These are phyloP conservation scores for Fusarium brachygibbosum DNA, from an alignment of 2,329 filamentous ascomycete species.

Conservation along the genomic window DNA sequence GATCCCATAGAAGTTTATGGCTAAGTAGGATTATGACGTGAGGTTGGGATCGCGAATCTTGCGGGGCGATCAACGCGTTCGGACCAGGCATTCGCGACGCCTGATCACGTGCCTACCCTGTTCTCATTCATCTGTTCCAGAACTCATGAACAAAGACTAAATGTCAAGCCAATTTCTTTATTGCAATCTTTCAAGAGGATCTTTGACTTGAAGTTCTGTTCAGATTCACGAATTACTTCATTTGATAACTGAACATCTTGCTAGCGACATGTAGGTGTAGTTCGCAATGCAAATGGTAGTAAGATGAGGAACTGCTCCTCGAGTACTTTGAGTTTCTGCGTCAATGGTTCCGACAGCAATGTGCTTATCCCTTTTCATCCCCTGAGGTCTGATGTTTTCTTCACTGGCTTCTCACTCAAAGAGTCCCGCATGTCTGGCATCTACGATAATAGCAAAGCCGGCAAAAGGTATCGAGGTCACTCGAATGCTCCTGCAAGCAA, in stretches of 20 bases:
- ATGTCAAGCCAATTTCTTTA: background rate
- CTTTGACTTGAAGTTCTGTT: background rate
- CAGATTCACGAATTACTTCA: too few relatives aligned
- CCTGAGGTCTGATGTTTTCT: too few relatives aligned
- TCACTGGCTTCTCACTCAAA: background rate
- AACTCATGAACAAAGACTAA: background rate
- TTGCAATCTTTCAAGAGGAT: background rate
- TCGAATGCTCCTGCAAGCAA: slow-evolving; percentile 7
- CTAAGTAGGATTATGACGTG: slow-evolving; percentile 42
- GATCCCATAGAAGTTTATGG: slow-evolving; percentile 29
- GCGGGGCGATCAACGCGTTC: slow-evolving; percentile 44
- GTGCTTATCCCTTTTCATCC: too few relatives aligned
- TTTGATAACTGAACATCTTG: too few relatives aligned
- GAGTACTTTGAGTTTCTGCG: too few relatives aligned
- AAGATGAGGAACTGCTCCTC: too few relatives aligned
- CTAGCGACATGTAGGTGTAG: too few relatives aligned
- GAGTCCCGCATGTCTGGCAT: background rate
- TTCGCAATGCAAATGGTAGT: too few relatives aligned
- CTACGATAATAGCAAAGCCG: too few relatives aligned
- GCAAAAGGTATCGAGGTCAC: too few relatives aligned
- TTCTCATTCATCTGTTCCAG: background rate
- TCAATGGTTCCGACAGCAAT: too few relatives aligned
- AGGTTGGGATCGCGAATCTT: slow-evolving; percentile 43
- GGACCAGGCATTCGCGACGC: slow-evolving; percentile 33
- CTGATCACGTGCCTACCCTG: slow-evolving; percentile 45